Evolutionary conservation across 2,329 filamentous ascomycete species (phyloP), one percentile per base, ranked within the genome.

Genomic region (Magnaporthiopsis rhizophila): DNA sequence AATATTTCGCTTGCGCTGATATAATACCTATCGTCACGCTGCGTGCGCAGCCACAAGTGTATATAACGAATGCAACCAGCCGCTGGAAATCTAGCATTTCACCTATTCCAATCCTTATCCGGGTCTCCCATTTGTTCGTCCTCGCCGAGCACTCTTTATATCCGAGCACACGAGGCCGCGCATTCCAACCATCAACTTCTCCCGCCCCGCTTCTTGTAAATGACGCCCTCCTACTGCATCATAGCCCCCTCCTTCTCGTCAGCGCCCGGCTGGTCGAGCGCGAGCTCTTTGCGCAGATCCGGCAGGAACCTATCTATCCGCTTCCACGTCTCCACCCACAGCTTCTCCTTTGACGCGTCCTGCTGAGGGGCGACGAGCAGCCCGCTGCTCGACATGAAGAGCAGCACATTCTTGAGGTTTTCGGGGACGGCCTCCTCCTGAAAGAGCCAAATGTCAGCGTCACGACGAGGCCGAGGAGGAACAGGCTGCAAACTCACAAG

Each of bases 381-480:
- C 50, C 90, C 93, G 62, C 89, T 93, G 73, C 89, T 95, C 7
- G 90, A 88, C 92, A 99, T 97, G 71, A 99, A 95, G 12, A 99
- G 82, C 30, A 98, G 80, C 63, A 98, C 92, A 69, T 99, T 99
- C 78, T 99, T 99, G 65, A 99, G 80, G 68, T 92, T 95, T 76
- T 99, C 95, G 0, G 91, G 90, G 2, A 98, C 92, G 15, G 95
- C 94, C 79, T 99, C 95, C 77, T 96, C 92, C 88, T 96, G 69
- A 66, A 21, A 70, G 30, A 62, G 28, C 50, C 60, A 62, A 69
- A 11, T 30, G 30, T 58, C 28, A 59, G 21, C 5, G 21, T 15
- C 34, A 45, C 5, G 36, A 59, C 12, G 59, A 62, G 30, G 30
- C 36, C 38, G 58, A 62, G 61, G 53, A 26, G 53, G 21, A 36